Percentiles rank a stretch among this genome's conserved stretches.
Conservation (phyloP, 306 rosid species). For the Vigna hirtella region DNA sequence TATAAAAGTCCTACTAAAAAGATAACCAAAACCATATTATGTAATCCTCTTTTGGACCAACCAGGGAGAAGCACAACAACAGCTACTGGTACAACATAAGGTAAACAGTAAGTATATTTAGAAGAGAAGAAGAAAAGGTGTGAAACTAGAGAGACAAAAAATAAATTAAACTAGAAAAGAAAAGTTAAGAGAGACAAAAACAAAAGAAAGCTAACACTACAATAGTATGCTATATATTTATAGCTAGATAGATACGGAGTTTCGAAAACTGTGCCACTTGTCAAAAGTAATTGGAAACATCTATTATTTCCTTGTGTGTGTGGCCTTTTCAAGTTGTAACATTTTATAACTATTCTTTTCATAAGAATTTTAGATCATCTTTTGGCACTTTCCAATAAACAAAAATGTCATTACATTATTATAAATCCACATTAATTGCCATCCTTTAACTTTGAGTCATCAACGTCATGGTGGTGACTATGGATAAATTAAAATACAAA, state of each 20-base stretch:
- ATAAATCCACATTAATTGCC: not conserved
- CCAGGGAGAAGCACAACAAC: slow-evolving; percentile 50
- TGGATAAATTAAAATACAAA: slow-evolving; percentile 26
- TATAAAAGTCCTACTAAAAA: slow-evolving; percentile 20
- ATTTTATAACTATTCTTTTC: slow-evolving; percentile 37
- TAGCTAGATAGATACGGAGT: slow-evolving; percentile 13
- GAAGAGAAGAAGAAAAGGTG: not conserved
- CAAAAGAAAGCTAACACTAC: not conserved
- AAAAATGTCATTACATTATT: not conserved
- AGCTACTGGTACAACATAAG: slow-evolving; percentile 41
- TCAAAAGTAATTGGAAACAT: slow-evolving; percentile 48
- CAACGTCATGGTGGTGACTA: slow-evolving; percentile 24
- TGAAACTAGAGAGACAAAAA: not conserved
- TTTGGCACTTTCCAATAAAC: slow-evolving; percentile 34
- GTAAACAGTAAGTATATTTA: not conserved
- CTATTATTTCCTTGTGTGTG: slow-evolving; percentile 43
- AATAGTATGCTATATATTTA: not conserved
- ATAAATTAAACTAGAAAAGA: not conserved
- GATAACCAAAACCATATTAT: slow-evolving; percentile 25
- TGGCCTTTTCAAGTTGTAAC: slow-evolving; percentile 44
- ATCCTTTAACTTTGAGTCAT: slow-evolving; percentile 26
- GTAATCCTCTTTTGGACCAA: slow-evolving; percentile 58
- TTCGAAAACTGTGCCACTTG: slow-evolving; percentile 41
- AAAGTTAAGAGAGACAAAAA: not conserved
- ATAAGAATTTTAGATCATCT: slow-evolving; percentile 29